Base-by-base conservation (phyloP, 176 grass and related monocot species). In the Coix lacrymajobi region DNA sequence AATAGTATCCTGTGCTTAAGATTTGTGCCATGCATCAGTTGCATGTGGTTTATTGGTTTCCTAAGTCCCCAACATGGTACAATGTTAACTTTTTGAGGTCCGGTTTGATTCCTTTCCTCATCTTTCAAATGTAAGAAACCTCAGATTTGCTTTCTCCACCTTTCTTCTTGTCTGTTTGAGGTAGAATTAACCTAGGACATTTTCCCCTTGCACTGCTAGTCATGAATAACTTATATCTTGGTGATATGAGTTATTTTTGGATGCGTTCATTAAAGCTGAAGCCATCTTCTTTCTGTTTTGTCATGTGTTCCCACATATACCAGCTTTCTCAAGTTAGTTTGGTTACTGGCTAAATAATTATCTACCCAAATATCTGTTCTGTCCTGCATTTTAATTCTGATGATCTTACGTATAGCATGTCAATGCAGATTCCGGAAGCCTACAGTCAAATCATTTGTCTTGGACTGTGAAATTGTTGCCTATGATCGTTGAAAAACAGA, bases 401-500 rank as follows among this genome's bases (percentile, higher is more conserved):
- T 29, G 2, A 80, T 58, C 66, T 74, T 85, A 78, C 60, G 11
- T 82, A 79, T 79, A 73, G 71, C 81, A 81, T 81, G 58, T 74
- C 46, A 83, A 76, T 85, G 87, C 85, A 99, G 96, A 90, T 94
- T 99, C 75, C 91, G 87, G 66, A 99, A 99, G 69, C 33, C 88
- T 81, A 84, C 79, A 58, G 91, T 90, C 49, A 96, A 93, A 68
- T 93, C 96, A 29, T 99, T 99, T 90, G 93, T 99, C 69, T 80
- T 99, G 79, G 96, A 99, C 71, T 99, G 93, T 78, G 93, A 99
- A 80, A 96, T 99, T 71, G 93, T 99, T 86, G 96, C 96, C 63
- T 99, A 90, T 81, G 93, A 99, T 79, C 60, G 60, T 67, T 67
- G 96, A 96, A 82, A 99, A 96, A 34, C 38, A 93, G 75, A 93